phyloP scores from a whole-genome alignment of 2,329 filamentous ascomycete species.

The Talaromyces sp. region DNA sequence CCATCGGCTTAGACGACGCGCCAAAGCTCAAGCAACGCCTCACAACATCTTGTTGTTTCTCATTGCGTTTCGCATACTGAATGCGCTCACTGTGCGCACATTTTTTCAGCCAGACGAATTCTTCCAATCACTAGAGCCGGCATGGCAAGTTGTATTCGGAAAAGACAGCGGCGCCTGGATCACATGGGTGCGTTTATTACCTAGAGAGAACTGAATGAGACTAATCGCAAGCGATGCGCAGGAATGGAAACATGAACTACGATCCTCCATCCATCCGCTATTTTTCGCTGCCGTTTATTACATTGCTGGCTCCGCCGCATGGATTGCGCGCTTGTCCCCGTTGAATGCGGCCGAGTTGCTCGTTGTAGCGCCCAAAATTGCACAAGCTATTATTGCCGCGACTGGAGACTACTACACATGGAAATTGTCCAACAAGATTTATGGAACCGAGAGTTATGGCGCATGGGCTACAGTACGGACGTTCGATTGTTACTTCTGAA shows the following conservation, averaged over 20 bases:
- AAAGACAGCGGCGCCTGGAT: conserved; percentile 75
- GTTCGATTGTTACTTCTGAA: background rate
- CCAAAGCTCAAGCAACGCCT: conserved; percentile 14
- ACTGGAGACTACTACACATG: conserved; percentile 82
- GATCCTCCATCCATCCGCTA: conserved; percentile 86
- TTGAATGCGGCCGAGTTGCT: conserved; percentile 62
- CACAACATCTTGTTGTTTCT: conserved; percentile 37
- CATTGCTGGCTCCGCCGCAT: conserved; percentile 45
- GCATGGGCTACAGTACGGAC: conserved; percentile 65
- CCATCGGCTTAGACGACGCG: conserved; percentile 7
- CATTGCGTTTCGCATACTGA: conserved; percentile 70
- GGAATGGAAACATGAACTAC: conserved; percentile 89
- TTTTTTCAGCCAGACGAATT: conserved; percentile 99
- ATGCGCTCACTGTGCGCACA: conserved; percentile 72
- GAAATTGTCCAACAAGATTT: conserved; percentile 70
- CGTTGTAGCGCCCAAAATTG: conserved; percentile 66
- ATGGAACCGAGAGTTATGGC: conserved; percentile 61
- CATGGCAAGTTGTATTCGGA: conserved; percentile 86
- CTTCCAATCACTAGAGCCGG: conserved; percentile 92
- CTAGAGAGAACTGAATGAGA: background rate
- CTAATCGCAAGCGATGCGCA: conserved; percentile 37
- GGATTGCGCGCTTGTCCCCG: conserved; percentile 50
- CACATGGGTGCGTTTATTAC: conserved; percentile 71
- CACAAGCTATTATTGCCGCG: conserved; percentile 75
- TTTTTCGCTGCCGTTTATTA: conserved; percentile 77